Evolutionary conservation across 140 eudicot species (phyloP).

Genomic region (Ambrosia hybrid): DNA sequence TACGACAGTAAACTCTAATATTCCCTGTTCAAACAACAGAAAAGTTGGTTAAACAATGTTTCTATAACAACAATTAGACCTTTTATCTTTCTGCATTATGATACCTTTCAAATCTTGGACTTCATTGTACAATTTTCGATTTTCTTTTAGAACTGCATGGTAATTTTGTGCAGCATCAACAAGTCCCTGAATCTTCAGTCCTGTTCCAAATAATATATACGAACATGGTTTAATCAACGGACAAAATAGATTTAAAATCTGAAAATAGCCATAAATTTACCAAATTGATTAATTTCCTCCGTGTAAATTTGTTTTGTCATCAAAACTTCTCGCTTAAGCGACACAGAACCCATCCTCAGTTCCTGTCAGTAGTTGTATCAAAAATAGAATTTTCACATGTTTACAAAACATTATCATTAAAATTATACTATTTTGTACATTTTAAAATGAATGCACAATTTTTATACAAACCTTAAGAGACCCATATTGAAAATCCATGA

Average conservation of each 20-base stretch:
- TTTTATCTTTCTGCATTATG: slow-evolving; percentile 11
- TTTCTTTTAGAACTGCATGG: slow-evolving; percentile 68
- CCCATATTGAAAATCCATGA: slow-evolving; percentile 64
- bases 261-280: slow-evolving; percentile 29
- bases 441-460: background rate
- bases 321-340: slow-evolving; percentile 64
- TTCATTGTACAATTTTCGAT: slow-evolving; percentile 78
- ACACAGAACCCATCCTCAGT: slow-evolving; percentile 53
- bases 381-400: too few relatives aligned
- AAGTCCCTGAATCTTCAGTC: slow-evolving; percentile 58
- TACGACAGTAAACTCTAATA: slow-evolving; percentile 84
- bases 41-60: background rate
- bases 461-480: slow-evolving; percentile 58
- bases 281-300: slow-evolving; percentile 66
- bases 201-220: slow-evolving; percentile 35
- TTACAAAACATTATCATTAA: background rate
- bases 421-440: background rate
- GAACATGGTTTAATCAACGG: background rate
- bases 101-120: slow-evolving; percentile 90
- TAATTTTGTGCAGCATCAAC: slow-evolving; percentile 85
- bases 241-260: background rate
- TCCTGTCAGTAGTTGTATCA: slow-evolving; percentile 36
- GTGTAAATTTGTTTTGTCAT: slow-evolving; percentile 49
- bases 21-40: slow-evolving; percentile 56
- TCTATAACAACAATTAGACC: background rate